Base-by-base conservation (phyloP, 164 flowering plant species). In the Stephania cephalantha region DNA sequence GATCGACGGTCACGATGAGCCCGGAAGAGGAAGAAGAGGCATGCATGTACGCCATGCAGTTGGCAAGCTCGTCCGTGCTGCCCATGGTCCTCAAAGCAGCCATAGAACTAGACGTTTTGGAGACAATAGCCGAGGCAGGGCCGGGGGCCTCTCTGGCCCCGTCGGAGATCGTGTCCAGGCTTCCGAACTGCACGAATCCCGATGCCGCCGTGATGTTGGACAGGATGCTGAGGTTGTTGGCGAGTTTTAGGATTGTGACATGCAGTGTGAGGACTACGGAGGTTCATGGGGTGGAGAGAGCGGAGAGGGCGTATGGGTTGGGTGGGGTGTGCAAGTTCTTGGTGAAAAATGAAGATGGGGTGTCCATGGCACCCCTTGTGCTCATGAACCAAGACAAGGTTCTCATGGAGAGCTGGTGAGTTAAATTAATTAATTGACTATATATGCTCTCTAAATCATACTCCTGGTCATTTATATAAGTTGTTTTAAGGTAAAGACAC, bases 391-490 rank as follows among this genome's bases (percentile, higher is more conserved):
- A 90, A 50, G 97, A 93, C 73, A 90, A 90, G 83, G 86, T 95
- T 70, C 88, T 89, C 77, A 90, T 95, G 98, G 97, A 91, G 73
- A 93, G 99, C 89, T 93, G 98, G 98, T 95, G 84, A 29, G 74
- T 25, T 25, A 0, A 0, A 25, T 25, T 4, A 35, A 25, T 35
- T 35, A 35, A 35, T 35, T 35, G 4, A 35, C 42, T 35, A 35
- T 35, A 35, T 1, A 35, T 25, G 25, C 42, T 35, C 42, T 35
- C 4, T 35, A 35, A 25, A 25, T 25, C 25, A 25, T 25, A 25
- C 25, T 25, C 25, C 25, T 0, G n/a, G n/a, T n/a, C n/a, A n/a
- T n/a, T n/a, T n/a, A n/a, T n/a, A n/a, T n/a, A 25, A 25, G 25
- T 25, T 25, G 25, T 25, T 25, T 25, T 25, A 25, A 25, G 0